These are phyloP conservation scores for Uromyces viciae-fabae DNA, from an alignment of 1,284 basidiomycete genomes.

Conservation along the genomic window DNA sequence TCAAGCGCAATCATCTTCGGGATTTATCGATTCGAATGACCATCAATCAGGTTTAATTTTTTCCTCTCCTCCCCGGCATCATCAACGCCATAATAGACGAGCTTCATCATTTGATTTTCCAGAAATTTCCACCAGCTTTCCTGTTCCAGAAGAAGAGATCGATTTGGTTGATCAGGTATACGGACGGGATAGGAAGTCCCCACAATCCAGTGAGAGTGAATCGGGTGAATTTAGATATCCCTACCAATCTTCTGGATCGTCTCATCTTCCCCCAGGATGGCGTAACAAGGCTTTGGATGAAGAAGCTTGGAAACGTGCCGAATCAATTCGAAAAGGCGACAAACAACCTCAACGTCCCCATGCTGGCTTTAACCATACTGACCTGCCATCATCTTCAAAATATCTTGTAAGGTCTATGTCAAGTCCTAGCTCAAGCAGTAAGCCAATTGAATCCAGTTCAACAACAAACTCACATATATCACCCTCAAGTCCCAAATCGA, in stretches of 20 bases:
- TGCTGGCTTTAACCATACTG: not conserved
- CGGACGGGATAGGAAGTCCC: slow-evolving; percentile 69
- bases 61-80: slow-evolving; percentile 14
- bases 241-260: slow-evolving; percentile 8
- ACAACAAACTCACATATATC: slow-evolving; percentile 19
- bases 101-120: slow-evolving; percentile 28
- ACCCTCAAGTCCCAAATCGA: slow-evolving; percentile 17
- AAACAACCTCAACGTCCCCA: not conserved
- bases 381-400: not conserved
- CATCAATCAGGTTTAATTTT: not conserved
- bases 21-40: no score
- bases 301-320: slow-evolving; percentile 49
- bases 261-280: slow-evolving; percentile 11
- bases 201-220: slow-evolving; percentile 63
- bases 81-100: slow-evolving; percentile 22
- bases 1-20: no score
- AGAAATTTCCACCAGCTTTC: slow-evolving; percentile 10
- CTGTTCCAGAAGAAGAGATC: slow-evolving; percentile 41
- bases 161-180: slow-evolving; percentile 92
- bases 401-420: not conserved
- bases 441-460: not conserved
- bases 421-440: not conserved
- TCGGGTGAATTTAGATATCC: slow-evolving; percentile 26
- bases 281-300: slow-evolving; percentile 52
- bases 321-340: not conserved